Evolutionary conservation across 768 basidiomycete genomes (phyloP).

Genomic region (Mycena vitilis): DNA sequence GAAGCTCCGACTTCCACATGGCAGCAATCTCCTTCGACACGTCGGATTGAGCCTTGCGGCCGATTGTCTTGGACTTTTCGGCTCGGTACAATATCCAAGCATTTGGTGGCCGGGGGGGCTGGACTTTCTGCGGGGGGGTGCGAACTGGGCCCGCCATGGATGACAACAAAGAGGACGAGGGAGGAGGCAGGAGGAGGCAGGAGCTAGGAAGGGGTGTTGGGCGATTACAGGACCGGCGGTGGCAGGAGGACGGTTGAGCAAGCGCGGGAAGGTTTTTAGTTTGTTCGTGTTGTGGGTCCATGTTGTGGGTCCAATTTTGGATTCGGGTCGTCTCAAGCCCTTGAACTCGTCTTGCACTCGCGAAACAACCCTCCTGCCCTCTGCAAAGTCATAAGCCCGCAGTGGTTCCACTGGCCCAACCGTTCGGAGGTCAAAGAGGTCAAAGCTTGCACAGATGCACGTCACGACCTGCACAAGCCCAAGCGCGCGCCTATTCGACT

Average conservation of each 20-base stretch:
- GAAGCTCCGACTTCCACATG: constrained; percentile 71
- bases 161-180: neutral
- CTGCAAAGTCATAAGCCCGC: neutral
- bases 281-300: neutral
- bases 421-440: neutral
- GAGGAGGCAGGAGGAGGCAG: constrained; percentile 1
- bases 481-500: constrained; percentile 23
- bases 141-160: constrained; percentile 31
- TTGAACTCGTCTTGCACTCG: too few species aligned
- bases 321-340: too few species aligned
- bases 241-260: neutral
- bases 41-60: constrained; percentile 64
- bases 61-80: constrained; percentile 54
- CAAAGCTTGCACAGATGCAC: constrained; percentile 10
- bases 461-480: neutral
- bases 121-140: constrained; percentile 38
- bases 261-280: constrained; percentile 8
- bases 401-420: neutral
- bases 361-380: neutral
- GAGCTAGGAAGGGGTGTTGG: neutral
- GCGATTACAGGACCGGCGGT: neutral
- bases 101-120: constrained; percentile 78
- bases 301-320: too few species aligned
- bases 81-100: constrained; percentile 88
- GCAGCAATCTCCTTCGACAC: constrained; percentile 72